Conservation (phyloP, 2,329 filamentous ascomycete genomes). For the Penicillium rolfsii region DNA sequence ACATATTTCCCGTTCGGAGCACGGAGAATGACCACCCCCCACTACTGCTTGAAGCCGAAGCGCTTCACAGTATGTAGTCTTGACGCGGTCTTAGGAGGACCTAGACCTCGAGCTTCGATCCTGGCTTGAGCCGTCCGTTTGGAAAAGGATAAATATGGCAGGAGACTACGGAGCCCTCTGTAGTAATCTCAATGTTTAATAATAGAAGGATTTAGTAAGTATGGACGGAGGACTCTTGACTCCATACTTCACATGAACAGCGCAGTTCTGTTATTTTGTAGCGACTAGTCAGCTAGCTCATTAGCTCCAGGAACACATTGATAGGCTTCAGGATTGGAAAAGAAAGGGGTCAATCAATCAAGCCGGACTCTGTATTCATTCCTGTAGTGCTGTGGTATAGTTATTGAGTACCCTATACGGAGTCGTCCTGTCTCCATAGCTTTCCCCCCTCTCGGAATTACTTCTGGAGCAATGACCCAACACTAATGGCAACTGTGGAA, state of each 20-base stretch:
- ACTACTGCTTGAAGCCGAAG: not conserved
- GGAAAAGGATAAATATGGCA: not conserved
- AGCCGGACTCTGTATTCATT: not conserved
- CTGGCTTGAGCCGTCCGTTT: not conserved
- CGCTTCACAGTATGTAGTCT: not conserved
- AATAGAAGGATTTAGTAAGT: not conserved
- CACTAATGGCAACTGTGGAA: not conserved
- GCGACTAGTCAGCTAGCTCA: not conserved
- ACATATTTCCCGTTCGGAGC: not conserved
- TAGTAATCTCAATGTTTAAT: not conserved
- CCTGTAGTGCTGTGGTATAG: not conserved
- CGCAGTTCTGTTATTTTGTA: not conserved
- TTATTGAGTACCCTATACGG: not conserved
- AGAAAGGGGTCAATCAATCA: not conserved
- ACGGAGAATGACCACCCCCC: not conserved
- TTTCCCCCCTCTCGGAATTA: not conserved
- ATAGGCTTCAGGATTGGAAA: not conserved
- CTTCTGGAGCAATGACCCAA: slow-evolving; percentile 1
- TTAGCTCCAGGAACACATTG: not conserved
- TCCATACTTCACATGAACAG: not conserved
- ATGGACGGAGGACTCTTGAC: too few species aligned
- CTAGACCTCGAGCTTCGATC: not conserved
- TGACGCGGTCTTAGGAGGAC: not conserved
- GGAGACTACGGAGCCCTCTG: not conserved
- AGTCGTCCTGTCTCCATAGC: not conserved